Base-by-base conservation (phyloP, 306 rosid genomes). In the Spatholobus suberectus region DNA sequence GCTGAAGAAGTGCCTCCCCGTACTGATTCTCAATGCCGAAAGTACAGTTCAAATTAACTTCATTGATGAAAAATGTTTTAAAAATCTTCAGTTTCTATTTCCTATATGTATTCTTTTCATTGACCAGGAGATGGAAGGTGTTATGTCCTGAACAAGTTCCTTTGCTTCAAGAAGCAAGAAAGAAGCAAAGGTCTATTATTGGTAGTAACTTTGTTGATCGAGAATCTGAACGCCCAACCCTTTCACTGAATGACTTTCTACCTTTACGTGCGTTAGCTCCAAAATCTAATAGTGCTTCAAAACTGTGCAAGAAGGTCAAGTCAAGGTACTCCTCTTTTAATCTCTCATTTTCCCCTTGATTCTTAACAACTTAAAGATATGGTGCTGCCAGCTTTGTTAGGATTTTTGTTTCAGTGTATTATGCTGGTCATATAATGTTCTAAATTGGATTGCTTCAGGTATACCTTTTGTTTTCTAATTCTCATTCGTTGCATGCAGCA, bases 21-120 rank as follows among this genome's bases (percentile, higher is more conserved):
- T 34, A 93, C 97, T 66, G 99, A 96, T 89, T 88, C 88, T 82
- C 96, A 92, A 75, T 96, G 99, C 86, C 88, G 97, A 70, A 96
- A 97, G 99, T 96, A 91, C 14, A 23, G 54, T 78, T 75, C 52
- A n/a, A 71, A 51, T 52, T 55, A 62, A 67, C 15, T 47, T 7
- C 13, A 34, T 44, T 15, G 58, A 37, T 27, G 17, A 24, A 54
- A 67, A n/a, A 10, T 76, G 24, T 61, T 75, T 75, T 27, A 75
- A 23, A 80, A 40, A 51, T 51, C 8, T 14, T 73, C 1, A 20
- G 26, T 20, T 4, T 81, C 26, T 67, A 51, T 59, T 9, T 21
- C 35, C 69, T 38, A 27, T 44, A 27, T 43, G 17, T 61, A 52
- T 61, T 79, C 18, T 80, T 65, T 57, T 29, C 51, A 35, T 37